Evolutionary conservation across 2,329 filamentous ascomycete genomes (phyloP).

Genomic region (Laburnicola sp.): DNA sequence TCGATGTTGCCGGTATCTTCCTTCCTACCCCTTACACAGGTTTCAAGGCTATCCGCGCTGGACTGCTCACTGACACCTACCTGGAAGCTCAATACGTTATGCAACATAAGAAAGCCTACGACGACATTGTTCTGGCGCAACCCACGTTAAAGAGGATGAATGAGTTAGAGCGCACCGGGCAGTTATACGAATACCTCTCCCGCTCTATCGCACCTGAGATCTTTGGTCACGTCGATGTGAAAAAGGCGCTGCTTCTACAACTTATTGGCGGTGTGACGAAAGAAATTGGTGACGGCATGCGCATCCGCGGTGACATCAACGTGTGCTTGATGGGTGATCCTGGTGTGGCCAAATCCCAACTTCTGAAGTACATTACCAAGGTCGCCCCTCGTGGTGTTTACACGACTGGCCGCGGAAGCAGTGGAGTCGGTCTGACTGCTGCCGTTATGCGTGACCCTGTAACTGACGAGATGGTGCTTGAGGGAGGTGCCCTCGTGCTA

Average conservation of each 20-base stretch:
- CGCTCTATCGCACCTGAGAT: slow-evolving; percentile 98
- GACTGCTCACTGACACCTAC: slow-evolving; percentile 95
- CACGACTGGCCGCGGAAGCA: slow-evolving; percentile 78
- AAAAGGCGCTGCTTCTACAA: slow-evolving; percentile 93
- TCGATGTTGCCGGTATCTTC: slow-evolving; percentile 94
- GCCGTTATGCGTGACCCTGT: slow-evolving; percentile 83
- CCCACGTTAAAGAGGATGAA: slow-evolving; percentile 81
- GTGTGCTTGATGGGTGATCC: slow-evolving; percentile 99
- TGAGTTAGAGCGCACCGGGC: slow-evolving; percentile 79
- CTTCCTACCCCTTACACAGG: slow-evolving; percentile 98
- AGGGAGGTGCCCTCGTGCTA: slow-evolving; percentile 76
- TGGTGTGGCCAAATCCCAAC: slow-evolving; percentile 97
- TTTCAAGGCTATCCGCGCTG: slow-evolving; percentile 94
- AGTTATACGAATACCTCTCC: slow-evolving; percentile 93
- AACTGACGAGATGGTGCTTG: slow-evolving; percentile 81
- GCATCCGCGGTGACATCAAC: slow-evolving; percentile 98
- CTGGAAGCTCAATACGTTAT: slow-evolving; percentile 90
- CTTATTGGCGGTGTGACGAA: slow-evolving; percentile 96
- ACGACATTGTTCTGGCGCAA: slow-evolving; percentile 83
- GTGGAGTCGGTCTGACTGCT: slow-evolving; percentile 78
- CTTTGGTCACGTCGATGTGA: slow-evolving; percentile 93
- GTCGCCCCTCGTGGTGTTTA: slow-evolving; percentile 91
- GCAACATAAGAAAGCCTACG: slow-evolving; percentile 98
- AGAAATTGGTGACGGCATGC: slow-evolving; percentile 97
- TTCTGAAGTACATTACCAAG: slow-evolving; percentile 98